Evolutionary conservation across 352 stramenopile species (phyloP).

Genomic region (Thalassiosira exigua): DNA sequence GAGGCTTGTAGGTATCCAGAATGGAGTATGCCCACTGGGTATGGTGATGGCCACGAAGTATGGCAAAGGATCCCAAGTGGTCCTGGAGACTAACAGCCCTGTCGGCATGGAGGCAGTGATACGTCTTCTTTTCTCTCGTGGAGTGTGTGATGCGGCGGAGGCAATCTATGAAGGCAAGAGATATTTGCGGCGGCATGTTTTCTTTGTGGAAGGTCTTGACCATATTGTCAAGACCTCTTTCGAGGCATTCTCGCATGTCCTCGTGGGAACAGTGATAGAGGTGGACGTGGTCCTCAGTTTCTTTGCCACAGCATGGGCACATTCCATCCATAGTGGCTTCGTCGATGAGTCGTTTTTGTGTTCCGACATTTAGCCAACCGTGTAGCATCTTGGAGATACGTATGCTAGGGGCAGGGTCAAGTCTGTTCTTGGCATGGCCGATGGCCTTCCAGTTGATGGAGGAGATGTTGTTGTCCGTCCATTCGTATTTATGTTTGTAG

Average conservation of each 20-base stretch:
- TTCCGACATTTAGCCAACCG: conserved; percentile 15
- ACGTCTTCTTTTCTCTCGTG: not conserved
- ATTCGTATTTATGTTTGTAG: not conserved
- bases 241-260: conserved; percentile 4
- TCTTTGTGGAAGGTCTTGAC: not conserved
- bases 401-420: not conserved
- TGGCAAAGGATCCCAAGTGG: not conserved
- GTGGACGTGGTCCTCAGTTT: not conserved
- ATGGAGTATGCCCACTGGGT: not conserved
- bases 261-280: not conserved
- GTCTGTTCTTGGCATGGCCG: not conserved
- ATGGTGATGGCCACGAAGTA: not conserved
- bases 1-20: not conserved
- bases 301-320: conserved; percentile 15
- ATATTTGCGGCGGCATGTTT: not conserved
- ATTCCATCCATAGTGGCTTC: not conserved
- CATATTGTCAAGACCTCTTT: not conserved
- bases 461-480: not conserved
- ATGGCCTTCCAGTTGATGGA: not conserved
- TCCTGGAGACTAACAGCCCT: not conserved
- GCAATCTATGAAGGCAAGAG: not conserved
- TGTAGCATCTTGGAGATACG: conserved; percentile 21
- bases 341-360: not conserved
- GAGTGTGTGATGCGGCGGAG: not conserved
- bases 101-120: not conserved